Base-by-base conservation (phyloP, 1,284 basidiomycete genomes). In the Cryptococcus sp. region DNA sequence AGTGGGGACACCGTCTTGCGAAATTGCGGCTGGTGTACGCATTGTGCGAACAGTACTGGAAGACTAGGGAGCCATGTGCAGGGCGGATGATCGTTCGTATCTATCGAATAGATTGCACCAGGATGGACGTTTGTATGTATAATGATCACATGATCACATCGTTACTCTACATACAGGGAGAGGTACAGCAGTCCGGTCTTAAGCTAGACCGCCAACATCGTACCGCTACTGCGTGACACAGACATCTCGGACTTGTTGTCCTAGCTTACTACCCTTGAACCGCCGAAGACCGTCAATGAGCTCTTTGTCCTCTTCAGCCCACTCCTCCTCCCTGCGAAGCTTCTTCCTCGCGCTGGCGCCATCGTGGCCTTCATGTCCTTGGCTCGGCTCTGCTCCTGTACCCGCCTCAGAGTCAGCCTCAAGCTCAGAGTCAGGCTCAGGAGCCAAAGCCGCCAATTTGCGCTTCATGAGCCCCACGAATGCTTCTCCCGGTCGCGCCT, bases 241-340 rank as follows among this genome's bases (percentile, higher is more conserved):
- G 16, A 62, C 65, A 56, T 77, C 74, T 16, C 70, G 52, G 5
- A 77, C 72, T 59, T 72, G 66, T 40, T 63, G 52, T 2, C 75
- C 75, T 20, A 77, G 58, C 23, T 58, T 50, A 56, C 69, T 72
- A 16, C 60, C 51, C 27, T 63, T 66, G 61, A 75, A 77, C 53
- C 74, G 49, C 55, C 59, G 63, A 47, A 77, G 51, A 1, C 75
- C 75, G 1, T 73, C 69, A 8, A 77, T 39, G 38, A 77, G 54
- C 61, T 75, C 72, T 31, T 61, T 60, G 46, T 77, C 75, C 41
- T 71, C 72, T 13, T 65, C 65, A 10, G 57, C 31, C 22, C 68
- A 47, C 20, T 62, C 66, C 35, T 56, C 54, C 6, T 52, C 56
- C 17, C 10, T n/a, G 11, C 8, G 8, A n/a, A 7, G 42, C 42